Conservation (phyloP, 768 basidiomycete genomes). For the Tulasnella sp. region DNA sequence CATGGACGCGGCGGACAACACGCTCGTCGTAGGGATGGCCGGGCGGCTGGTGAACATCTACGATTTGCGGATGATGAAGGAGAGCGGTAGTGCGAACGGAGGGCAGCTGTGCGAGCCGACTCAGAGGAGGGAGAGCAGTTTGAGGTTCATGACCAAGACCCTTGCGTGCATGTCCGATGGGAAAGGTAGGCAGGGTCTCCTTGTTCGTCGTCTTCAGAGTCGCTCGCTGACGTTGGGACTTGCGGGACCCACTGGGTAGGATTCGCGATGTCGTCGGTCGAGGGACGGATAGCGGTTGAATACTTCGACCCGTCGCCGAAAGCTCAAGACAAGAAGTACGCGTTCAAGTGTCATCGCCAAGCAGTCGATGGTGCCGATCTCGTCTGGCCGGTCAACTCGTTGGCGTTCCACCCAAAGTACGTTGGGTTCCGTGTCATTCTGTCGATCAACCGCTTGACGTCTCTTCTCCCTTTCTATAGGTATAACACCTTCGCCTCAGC, state of each 20-base stretch:
- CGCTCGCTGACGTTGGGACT: not conserved
- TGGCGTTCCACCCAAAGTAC: conserved; percentile 86
- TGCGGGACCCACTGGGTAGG: conserved; percentile 36
- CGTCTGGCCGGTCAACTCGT: conserved; percentile 91
- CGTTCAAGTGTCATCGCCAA: conserved; percentile 94
- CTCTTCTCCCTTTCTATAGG: conserved; percentile 28
- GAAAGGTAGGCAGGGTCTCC: conserved; percentile 43
- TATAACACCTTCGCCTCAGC: conserved; percentile 93
- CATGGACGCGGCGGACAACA: conserved; percentile 66
- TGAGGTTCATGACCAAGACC: conserved; percentile 91
- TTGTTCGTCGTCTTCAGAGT: not conserved
- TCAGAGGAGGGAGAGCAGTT: conserved; percentile 79
- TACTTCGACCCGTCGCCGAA: conserved; percentile 79
- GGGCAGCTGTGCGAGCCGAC: conserved; percentile 33
- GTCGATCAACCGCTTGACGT: not conserved
- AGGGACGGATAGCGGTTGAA: conserved; percentile 94
- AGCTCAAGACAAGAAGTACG: conserved; percentile 80
- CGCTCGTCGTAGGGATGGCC: conserved; percentile 87
- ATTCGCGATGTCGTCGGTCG: conserved; percentile 86
- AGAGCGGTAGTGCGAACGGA: not conserved
- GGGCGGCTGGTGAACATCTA: conserved; percentile 84
- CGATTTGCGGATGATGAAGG: conserved; percentile 65
- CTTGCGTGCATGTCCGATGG: conserved; percentile 90
- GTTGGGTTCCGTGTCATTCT: conserved; percentile 18
- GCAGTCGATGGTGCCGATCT: conserved; percentile 85